These are phyloP conservation scores for Aspergillus affinis DNA, from an alignment of 495 filamentous ascomycete genomes.

Conservation along the genomic window DNA sequence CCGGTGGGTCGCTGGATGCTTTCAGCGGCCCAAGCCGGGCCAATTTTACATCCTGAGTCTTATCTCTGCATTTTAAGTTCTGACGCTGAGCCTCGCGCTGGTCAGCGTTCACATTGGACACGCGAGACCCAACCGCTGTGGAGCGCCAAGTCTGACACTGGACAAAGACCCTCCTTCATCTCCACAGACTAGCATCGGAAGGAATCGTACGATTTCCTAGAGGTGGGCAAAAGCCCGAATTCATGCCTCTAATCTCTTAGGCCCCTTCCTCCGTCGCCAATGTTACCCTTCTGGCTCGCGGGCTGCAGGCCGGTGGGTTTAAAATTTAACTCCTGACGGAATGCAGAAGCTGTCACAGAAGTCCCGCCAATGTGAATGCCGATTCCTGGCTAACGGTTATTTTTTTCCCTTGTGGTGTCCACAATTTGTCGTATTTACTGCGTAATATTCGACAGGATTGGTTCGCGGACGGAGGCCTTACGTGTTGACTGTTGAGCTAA, in stretches of 20 bases:
- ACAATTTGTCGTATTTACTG: too few relatives aligned
- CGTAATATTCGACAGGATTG: too few relatives aligned
- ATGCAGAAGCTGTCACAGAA: not conserved
- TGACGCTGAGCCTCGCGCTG: not conserved
- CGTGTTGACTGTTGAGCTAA: too few relatives aligned
- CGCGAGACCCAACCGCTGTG: not conserved
- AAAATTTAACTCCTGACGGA: not conserved
- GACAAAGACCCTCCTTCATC: not conserved
- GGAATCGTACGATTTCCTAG: not conserved
- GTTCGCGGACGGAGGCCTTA: too few relatives aligned
- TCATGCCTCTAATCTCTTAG: not conserved
- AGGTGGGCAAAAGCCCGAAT: not conserved
- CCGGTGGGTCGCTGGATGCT: not conserved
- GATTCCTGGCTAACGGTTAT: not conserved
- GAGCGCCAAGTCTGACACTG: not conserved
- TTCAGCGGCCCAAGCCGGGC: not conserved
- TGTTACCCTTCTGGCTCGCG: not conserved
- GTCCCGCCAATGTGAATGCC: not conserved
- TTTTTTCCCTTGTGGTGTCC: not conserved
- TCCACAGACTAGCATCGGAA: not conserved
- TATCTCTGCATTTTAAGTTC: not conserved
- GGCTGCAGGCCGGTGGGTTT: not conserved
- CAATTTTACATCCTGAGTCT: not conserved
- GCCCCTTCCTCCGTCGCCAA: not conserved
- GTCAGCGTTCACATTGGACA: too few relatives aligned